Base-by-base conservation (phyloP, 2,329 filamentous ascomycete species). In the Helotiales sp. region DNA sequence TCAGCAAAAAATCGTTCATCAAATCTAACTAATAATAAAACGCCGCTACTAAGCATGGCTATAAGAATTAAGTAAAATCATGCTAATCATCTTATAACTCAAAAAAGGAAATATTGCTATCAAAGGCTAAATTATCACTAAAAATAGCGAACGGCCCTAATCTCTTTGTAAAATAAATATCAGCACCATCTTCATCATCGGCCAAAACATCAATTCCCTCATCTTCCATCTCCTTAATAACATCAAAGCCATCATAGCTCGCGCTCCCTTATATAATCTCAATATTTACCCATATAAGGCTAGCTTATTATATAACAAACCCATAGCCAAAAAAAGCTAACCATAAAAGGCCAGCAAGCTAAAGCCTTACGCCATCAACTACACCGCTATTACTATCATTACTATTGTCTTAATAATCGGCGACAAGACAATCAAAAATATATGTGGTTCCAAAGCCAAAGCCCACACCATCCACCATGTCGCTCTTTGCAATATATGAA, bases 181-280 rank as follows among this genome's bases (percentile, higher is more conserved):
- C 32, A 34, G 30, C 59, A 68, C 54, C 50, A 45, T 64, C 62
- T n/a, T 65, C 49, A 67, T 60, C 40, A 57, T 61, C 50, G 26
- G 32, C 47, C 32, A 60, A 63, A 60, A 61, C 37, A 69, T 63
- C 24, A 54, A 61, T 52, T 37, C 62, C 50, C 59, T 67, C 54
- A n/a, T 64, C 63, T 60, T 70, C 68, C 32, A 55, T n/a, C 69
- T 69, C 64, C 64, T 66, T 69, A 34, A 61, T 69, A n/a, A 69
- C 61, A 64, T 67, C 55, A 50, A 64, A 63, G 34, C 55, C 49
- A 67, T 32, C 55, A 40, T 67, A 69, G 47, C 63, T 69, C 60
- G 66, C 45, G 45, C 47, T 70, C 45, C 57, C 55, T 62, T 66
- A 30, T 65, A 28, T 67, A n/a, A 63, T 69, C 20, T 70, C 60